phyloP scores from a whole-genome alignment of 2,329 filamentous ascomycete species.

The Exophiala xenobiotica region DNA sequence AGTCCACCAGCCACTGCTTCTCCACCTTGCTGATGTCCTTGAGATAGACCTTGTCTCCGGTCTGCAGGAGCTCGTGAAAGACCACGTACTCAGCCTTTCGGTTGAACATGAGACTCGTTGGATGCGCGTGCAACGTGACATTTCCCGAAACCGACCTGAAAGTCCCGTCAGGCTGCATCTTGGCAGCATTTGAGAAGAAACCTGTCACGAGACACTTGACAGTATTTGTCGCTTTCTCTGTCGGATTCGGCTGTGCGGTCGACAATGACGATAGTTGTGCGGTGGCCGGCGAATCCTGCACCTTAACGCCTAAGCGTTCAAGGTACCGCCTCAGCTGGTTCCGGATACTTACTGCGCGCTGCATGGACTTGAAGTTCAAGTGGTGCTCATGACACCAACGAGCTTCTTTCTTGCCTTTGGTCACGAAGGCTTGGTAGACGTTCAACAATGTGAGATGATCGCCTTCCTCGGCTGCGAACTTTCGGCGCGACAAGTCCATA shows the following conservation, averaged over 20 bases:
- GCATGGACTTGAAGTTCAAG: conserved; percentile 82
- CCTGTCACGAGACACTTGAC: conserved; percentile 81
- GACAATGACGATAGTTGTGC: conserved; percentile 15
- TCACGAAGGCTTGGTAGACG: conserved; percentile 85
- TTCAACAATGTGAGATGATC: conserved; percentile 92
- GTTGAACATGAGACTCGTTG: conserved; percentile 92
- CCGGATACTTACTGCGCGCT: conserved; percentile 78
- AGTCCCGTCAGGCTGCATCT: conserved; percentile 89
- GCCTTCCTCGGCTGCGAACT: conserved; percentile 88
- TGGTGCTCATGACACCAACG: conserved; percentile 85
- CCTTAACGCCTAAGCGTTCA: conserved; percentile 74
- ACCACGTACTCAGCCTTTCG: conserved; percentile 95
- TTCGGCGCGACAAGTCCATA: conserved; percentile 71
- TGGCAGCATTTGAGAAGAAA: conserved; percentile 89
- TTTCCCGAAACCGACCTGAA: conserved; percentile 82
- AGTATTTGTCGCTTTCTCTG: conserved; percentile 68
- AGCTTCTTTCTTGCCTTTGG: conserved; percentile 75
- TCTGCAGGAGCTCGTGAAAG: conserved; percentile 91
- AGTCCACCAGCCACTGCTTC: conserved; percentile 87
- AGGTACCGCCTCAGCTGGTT: conserved; percentile 83
- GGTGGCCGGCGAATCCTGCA: conserved; percentile 57
- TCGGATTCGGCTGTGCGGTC: conserved; percentile 40
- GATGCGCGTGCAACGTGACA: conserved; percentile 79
- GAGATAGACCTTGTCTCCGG: conserved; percentile 82
- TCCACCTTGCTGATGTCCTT: conserved; percentile 91